A percentile compares a stretch with the other conserved stretches of the same genome.
Evolutionary conservation across 495 filamentous ascomycete genomes (phyloP).

Genomic region (Echria macrotheca): DNA sequence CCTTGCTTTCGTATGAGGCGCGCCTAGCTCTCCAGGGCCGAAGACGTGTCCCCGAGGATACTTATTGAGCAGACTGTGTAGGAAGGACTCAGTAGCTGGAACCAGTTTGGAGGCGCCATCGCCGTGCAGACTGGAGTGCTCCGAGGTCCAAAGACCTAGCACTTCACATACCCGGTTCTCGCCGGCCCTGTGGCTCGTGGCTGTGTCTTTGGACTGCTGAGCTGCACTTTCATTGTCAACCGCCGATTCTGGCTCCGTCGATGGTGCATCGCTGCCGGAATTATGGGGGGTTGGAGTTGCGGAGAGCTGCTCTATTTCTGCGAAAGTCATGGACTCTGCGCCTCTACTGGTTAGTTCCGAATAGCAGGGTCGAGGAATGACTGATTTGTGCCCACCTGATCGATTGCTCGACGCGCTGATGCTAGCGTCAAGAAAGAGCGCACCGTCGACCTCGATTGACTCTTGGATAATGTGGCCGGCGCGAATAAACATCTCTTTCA

Average conservation of each 20-base stretch:
- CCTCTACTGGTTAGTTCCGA: no score
- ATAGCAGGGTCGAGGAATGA: no score
- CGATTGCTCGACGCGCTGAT: conserved; percentile 22
- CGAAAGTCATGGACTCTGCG: no score
- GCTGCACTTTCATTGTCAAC: conserved; percentile 6
- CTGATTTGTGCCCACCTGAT: no score
- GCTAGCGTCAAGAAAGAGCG: conserved; percentile 47
- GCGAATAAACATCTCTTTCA: conserved; percentile 12
- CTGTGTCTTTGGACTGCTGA: no score
- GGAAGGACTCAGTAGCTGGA: conserved; percentile 30
- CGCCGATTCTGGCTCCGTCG: no score
- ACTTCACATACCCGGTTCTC: conserved; percentile 13
- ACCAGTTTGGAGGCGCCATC: conserved; percentile 5
- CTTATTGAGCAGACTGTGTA: conserved; percentile 49
- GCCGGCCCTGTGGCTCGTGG: not conserved
- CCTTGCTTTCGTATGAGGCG: not conserved
- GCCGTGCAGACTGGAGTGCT: conserved; percentile 19
- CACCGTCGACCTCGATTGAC: conserved; percentile 47
- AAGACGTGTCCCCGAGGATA: conserved; percentile 58
- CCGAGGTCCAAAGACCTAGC: conserved; percentile 33
- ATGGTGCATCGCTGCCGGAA: no score
- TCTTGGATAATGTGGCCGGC: conserved; percentile 48
- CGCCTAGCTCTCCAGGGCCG: conserved; percentile 32
- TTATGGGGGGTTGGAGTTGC: no score
- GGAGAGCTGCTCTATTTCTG: no score